Evolutionary conservation across 192 early-diverging fungal genomes (phyloP), one percentile per base, ranked within the genome.

Genomic region (Chytriomyces confervae): DNA sequence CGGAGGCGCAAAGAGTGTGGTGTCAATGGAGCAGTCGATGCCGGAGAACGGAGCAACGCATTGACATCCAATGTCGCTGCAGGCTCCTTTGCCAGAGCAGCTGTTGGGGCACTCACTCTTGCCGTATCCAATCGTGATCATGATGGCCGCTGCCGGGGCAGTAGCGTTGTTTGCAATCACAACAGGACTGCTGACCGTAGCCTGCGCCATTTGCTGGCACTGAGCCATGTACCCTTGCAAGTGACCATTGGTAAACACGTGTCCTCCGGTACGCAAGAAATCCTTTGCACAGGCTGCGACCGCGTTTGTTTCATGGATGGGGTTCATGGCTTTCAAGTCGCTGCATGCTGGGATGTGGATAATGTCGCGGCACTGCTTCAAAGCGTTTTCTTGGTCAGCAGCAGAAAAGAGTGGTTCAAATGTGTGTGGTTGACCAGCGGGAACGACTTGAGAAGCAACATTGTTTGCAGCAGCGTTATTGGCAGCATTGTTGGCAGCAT

Each of bases 11-110:
- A 64, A 20, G 13, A 13, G 10, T 13, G 46, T 23, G n/a, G 64
- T 18, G 44, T 65, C 46, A 36, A 75, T 48, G 73, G 61, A 64
- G 46, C 73, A 75, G 62, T 64, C 62, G 27, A 23, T 29, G 16
- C 62, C 62, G 27, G 20, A 24, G 62, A 27, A 64, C 29, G n/a
- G n/a, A 64, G 24, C 62, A 24, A 23, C 27, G 29, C 62, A 64
- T 24, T 18, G 10, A 29, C 62, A 64, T 27, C 62, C 62, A 24
- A 27, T 11, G 27, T 16, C 13, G 7, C 62, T 27, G 29, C 62
- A 64, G 27, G 20, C 27, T 64, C 62, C 62, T 11, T 29, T 18
- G 0, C 62, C 62, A 64, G n/a, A 24, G 62, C 62, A 64, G 62
- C 27, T 64, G 29, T 64, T 64, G 18, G 24, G 62, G 27, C 62